Evolutionary conservation across 129 eudicot species (phyloP), one percentile per base, ranked within the genome.

Genomic region (Tanacetum coccineum): DNA sequence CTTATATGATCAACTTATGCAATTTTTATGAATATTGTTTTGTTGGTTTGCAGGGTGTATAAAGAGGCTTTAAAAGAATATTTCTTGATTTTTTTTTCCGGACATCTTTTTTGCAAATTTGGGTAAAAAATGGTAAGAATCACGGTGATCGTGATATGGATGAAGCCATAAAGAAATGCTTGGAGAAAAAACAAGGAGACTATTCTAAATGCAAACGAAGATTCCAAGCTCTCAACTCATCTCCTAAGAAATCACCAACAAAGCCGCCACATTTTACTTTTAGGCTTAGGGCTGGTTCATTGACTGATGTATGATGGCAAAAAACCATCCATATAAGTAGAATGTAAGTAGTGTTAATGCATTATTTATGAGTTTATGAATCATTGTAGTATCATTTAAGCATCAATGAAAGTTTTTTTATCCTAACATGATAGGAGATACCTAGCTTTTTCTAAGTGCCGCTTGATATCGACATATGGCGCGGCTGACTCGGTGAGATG

Each of bases 131-230:
- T 76, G 81, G 81, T 9, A 67, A 69, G 53, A 66, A 22, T 20
- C 42, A 2, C 10, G 9, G 9, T 36, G 49, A 32, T 11, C 13
- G 40, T n/a, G 71, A 18, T 68, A 74, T 47, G 6, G 72, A 78
- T 53, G 85, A 53, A 53, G 65, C 67, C 28, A 15, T 74, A 47
- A 78, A 60, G 66, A 84, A 78, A 54, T 84, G 89, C 22, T 57
- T 84, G 77, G 81, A 81, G 58, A 79, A 77, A 50, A 80, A 84
- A 72, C 78, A 78, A 61, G 83, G 80, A 63, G 85, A 77, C 25
- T 2, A 55, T 32, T 57, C 63, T 21, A 84, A 84, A 71, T 80
- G 89, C 79, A 84, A 74, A 60, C 66, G 56, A 70, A 36, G 49
- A 49, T 9, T 77, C 22, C 83, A 84, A 62, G 81, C 89, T 51